These are phyloP conservation scores for Skeletonema potamos DNA, from an alignment of 108 stramenopile genomes.

Conservation along the genomic window DNA sequence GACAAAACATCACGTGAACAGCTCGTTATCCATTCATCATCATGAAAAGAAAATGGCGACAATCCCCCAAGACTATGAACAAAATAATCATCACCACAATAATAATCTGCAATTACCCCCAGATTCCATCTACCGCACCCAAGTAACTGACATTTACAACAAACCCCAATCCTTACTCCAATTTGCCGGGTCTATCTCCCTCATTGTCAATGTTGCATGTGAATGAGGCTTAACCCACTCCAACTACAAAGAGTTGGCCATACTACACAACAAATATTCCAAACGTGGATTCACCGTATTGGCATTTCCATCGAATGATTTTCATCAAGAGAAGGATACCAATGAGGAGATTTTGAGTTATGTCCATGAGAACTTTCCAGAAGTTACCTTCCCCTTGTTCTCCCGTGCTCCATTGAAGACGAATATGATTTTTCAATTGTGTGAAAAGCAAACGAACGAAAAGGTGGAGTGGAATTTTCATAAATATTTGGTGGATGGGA, in stretches of 20 bases:
- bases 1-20: neutral
- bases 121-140: constrained; percentile 62
- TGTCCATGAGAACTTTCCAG: constrained; percentile 58
- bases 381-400: constrained; percentile 67
- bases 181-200: constrained; percentile 60
- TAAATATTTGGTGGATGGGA: constrained; percentile 74
- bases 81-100: neutral
- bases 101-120: constrained; percentile 41
- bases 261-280: constrained; percentile 54
- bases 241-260: constrained; percentile 67
- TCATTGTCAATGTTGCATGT: constrained; percentile 81
- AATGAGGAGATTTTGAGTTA: constrained; percentile 66
- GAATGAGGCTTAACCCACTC: constrained; percentile 78
- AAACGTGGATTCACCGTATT: constrained; percentile 55
- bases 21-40: neutral
- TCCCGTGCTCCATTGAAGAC: constrained; percentile 42
- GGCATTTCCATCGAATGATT: constrained; percentile 82
- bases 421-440: constrained; percentile 63
- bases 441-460: constrained; percentile 51
- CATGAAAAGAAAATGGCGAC: neutral
- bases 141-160: constrained; percentile 53
- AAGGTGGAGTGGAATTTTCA: constrained; percentile 71
- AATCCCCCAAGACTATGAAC: neutral
- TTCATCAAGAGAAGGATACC: constrained; percentile 72
- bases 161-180: constrained; percentile 47